Evolutionary conservation across 805 yeast genomes (phyloP), one percentile per base, ranked within the genome.

Genomic region (Metschnikowia cerradonensis): DNA sequence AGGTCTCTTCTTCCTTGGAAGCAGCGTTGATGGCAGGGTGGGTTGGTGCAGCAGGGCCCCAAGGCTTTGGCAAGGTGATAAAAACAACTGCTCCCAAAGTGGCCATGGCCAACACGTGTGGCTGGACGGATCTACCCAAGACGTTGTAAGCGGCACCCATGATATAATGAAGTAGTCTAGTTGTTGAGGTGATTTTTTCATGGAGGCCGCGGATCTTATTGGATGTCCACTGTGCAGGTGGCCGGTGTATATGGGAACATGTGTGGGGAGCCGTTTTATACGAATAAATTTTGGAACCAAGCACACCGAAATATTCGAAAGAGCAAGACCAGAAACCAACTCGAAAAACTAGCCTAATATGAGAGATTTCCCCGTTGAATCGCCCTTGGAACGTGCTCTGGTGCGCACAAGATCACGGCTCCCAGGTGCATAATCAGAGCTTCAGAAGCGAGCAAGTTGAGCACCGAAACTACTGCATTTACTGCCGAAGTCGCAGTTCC

Each of bases 91-190:
- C 68, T 57, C 86, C 84, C 62, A 91, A 76, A 41, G 97, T 90
- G 60, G 85, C 94, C 58, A 91, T 68, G 44, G 97, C 86, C 67
- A 91, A 81, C 48, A 68, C 86, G 74, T 90, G 92, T 54, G 97
- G 82, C 63, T 83, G 90, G 64, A 90, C 83, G 57, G 88, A 72
- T 76, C 79, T 89, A 54, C 98, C 98, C 64, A 90, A 76, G 62
- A 91, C 86, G 54, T 76, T 76, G 79, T 91, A 91, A 67, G 90
- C 87, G 64, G 87, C 82, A 72, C 87, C 95, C 96, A 90, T 90
- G 45, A 38, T 51, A 19, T 30, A 17, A 23, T 34, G 36, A 33
- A 35, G 33, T 15, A 31, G 30, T 45, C 26, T 33, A 35, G 35
- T 37, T 37, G 38, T 31, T 19, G 36, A 26, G 48, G 36, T 19